Evolutionary conservation across 2,329 filamentous ascomycete genomes (phyloP).

Genomic region (Phialophora macrospora): DNA sequence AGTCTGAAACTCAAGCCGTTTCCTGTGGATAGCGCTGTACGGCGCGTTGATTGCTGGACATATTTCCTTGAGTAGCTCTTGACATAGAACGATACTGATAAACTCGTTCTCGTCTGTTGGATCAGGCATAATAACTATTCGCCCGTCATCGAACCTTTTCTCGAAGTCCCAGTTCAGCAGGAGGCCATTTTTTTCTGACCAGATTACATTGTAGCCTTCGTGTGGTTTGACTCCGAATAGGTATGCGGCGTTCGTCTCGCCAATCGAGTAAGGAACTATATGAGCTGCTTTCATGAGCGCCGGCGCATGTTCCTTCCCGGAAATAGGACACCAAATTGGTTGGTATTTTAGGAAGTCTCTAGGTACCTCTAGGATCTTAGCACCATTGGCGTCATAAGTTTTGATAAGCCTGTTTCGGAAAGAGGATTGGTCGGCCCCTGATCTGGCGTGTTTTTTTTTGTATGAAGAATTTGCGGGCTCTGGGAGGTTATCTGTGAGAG

Average conservation of each 20-base stretch:
- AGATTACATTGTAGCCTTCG: conserved; percentile 18
- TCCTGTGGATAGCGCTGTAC: conserved; percentile 10
- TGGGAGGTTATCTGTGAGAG: conserved; percentile 9
- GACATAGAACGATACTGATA: conserved; percentile 14
- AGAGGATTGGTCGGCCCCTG: conserved; percentile 2
- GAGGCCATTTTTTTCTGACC: conserved; percentile 20
- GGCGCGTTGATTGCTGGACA: conserved; percentile 15
- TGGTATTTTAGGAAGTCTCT: too few relatives aligned
- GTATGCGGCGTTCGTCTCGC: conserved; percentile 14
- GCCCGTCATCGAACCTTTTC: conserved; percentile 17
- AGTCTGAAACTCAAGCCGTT: conserved; percentile 23
- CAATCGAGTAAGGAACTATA: conserved; percentile 18
- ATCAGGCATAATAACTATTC: conserved; percentile 21
- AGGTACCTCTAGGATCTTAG: neutral
- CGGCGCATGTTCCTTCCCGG: neutral
- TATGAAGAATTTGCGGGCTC: neutral
- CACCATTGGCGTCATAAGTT: conserved; percentile 7
- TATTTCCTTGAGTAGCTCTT: conserved; percentile 12
- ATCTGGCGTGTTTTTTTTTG: neutral
- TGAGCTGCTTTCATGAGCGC: conserved; percentile 11
- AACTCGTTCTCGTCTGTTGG: conserved; percentile 22
- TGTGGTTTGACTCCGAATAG: conserved; percentile 9
- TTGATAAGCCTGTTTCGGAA: conserved; percentile 20
- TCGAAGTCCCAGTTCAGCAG: conserved; percentile 12
- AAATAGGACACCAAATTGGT: conserved; percentile 19